Evolutionary conservation across 345 rosid species (phyloP), one percentile per base, ranked within the genome.

Genomic region (Erodium maritimum): DNA sequence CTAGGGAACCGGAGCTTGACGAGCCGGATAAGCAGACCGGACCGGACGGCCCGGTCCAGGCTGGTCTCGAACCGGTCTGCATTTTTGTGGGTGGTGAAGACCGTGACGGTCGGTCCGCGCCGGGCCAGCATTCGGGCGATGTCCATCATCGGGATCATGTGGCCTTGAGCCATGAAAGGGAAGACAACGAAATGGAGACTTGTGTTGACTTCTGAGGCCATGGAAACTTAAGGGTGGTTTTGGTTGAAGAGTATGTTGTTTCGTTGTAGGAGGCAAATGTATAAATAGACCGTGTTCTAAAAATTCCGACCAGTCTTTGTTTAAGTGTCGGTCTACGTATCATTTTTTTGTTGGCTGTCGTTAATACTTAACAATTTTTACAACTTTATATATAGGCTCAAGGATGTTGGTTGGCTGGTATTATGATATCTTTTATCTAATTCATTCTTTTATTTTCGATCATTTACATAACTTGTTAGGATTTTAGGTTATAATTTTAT

Each of bases 121-220:
- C 60, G 37, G 8, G 83, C 74, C 16, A 79, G 51, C 5, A 71
- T 63, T 14, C 58, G 55, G 3, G 73, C 83, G 42, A 66, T 63
- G 60, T 79, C 83, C 20, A 76, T 66, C 58, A 76, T 61, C 0
- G 80, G 83, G 42, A 76, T 69, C 75, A 71, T 71, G 70, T 79
- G 83, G 21, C 83, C 83, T 20, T 61, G 83, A 21, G 80, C 70
- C 73, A 76, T 51, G 54, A 71, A 69, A 9, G 83, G 83, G 55
- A 79, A 17, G 16, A 74, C 46, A 14, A 73, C 46, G 50, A 73
- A 69, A 55, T 73, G 73, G 19, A 13, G 9, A 18, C 12, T 23
- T 3, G n/a, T n/a, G n/a, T 29, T 42, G 3, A 16, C 48, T 42
- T 42, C 16, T 7, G 48, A 42, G 48, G 48, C 48, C 48, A 42